Conservation (phyloP, 2,329 filamentous ascomycete species). For the Phyllosticta capitalensis region DNA sequence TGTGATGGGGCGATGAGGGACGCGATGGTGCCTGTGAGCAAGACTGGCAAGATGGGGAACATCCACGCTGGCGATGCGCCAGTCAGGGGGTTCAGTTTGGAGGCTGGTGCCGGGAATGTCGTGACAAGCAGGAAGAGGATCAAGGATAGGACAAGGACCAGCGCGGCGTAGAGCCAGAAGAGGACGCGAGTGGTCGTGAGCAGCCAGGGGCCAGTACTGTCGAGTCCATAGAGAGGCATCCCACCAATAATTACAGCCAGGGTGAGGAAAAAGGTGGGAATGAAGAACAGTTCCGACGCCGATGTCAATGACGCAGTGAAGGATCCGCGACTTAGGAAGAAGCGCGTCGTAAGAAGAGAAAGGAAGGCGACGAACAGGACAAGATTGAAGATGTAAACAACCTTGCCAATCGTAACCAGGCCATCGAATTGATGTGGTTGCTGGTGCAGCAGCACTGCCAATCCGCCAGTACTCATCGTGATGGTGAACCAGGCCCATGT, state of each 20-base stretch:
- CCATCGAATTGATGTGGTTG: slow-evolving; percentile 39
- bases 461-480: slow-evolving; percentile 40
- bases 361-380: slow-evolving; percentile 33
- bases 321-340: slow-evolving; percentile 35
- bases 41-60: slow-evolving; percentile 63
- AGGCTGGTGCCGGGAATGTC: slow-evolving; percentile 42
- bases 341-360: slow-evolving; percentile 29
- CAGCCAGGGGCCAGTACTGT: slow-evolving; percentile 33
- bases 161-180: slow-evolving; percentile 36
- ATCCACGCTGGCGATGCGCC: slow-evolving; percentile 52
- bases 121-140: slow-evolving; percentile 54
- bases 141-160: slow-evolving; percentile 30
- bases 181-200: slow-evolving; percentile 29
- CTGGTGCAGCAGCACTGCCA: slow-evolving; percentile 34
- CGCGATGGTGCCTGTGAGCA: slow-evolving; percentile 63
- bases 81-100: slow-evolving; percentile 50
- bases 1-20: slow-evolving; percentile 55
- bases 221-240: slow-evolving; percentile 31
- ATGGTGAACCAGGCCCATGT: slow-evolving; percentile 41
- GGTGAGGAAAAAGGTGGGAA: slow-evolving; percentile 35
- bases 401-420: slow-evolving; percentile 41
- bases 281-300: slow-evolving; percentile 43
- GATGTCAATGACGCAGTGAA: slow-evolving; percentile 39
- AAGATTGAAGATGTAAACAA: slow-evolving; percentile 44
- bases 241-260: slow-evolving; percentile 34